phyloP scores from a whole-genome alignment of 768 basidiomycete species.

The Tricholoma saponaceum region DNA sequence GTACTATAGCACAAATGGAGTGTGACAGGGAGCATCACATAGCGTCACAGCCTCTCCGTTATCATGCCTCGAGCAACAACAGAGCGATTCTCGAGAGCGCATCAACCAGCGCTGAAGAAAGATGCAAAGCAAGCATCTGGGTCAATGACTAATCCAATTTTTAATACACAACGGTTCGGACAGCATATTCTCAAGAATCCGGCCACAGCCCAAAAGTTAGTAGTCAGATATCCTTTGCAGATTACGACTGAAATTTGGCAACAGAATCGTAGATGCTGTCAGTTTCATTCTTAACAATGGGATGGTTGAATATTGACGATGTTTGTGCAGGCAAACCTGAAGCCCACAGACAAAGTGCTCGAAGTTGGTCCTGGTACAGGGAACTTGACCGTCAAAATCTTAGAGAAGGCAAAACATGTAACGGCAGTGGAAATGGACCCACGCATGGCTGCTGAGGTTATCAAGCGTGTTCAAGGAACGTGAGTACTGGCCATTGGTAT shows the following conservation, averaged over 20 bases:
- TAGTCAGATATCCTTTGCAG: slow-evolving; percentile 7
- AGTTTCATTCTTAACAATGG: slow-evolving; percentile 14
- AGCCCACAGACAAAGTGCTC: slow-evolving; percentile 92
- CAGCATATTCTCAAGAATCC: slow-evolving; percentile 98
- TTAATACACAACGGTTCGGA: slow-evolving; percentile 93
- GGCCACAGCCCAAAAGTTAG: slow-evolving; percentile 83
- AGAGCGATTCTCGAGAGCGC: slow-evolving; percentile 66
- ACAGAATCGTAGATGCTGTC: slow-evolving; percentile 43
- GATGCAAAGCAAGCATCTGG: slow-evolving; percentile 41
- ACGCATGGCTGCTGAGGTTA: slow-evolving; percentile 96
- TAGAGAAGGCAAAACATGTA: slow-evolving; percentile 90
- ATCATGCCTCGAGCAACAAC: slow-evolving; percentile 86
- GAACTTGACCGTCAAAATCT: slow-evolving; percentile 89
- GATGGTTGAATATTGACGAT: not conserved
- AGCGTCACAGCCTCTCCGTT: not conserved
- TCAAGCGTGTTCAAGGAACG: slow-evolving; percentile 98
- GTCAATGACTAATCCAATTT: slow-evolving; percentile 77
- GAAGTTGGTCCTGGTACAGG: slow-evolving; percentile 98
- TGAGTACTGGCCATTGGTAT: slow-evolving; percentile 40
- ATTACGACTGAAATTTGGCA: slow-evolving; percentile 1
- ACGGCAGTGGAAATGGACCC: slow-evolving; percentile 98
- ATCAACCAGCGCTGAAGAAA: slow-evolving; percentile 56
- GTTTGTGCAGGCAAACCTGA: slow-evolving; percentile 70
- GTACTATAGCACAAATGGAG: not conserved
- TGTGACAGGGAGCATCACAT: not conserved